Conservation (phyloP, 768 basidiomycete species). For the Lactarius akahatsu region DNA sequence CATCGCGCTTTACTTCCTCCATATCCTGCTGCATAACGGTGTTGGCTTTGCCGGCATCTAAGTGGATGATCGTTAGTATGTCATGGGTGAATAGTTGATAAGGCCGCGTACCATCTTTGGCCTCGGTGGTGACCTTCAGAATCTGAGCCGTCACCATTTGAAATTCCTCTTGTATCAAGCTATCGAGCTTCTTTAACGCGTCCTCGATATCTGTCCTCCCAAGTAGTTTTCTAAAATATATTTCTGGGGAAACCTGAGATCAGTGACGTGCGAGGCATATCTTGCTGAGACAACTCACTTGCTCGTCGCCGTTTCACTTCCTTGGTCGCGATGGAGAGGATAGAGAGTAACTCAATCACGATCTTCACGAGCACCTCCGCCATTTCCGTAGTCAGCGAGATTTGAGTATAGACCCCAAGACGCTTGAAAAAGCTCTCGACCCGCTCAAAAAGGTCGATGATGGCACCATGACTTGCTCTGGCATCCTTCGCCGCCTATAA, state of each 20-base stretch:
- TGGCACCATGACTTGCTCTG: neutral
- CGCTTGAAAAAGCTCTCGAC: neutral
- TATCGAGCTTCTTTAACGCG: too few species aligned
- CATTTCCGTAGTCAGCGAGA: neutral
- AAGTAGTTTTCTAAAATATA: neutral
- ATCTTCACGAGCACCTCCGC: neutral
- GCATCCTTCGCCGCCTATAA: neutral
- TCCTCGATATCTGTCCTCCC: neutral
- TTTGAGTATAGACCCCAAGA: neutral
- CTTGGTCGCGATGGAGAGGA: neutral
- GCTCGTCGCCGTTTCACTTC: neutral
- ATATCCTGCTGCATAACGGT: too few species aligned
- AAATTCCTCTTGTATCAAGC: too few species aligned
- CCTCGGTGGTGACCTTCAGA: too few species aligned
- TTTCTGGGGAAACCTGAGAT: neutral
- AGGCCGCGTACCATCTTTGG: too few species aligned
- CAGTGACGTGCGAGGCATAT: neutral
- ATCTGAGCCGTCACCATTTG: too few species aligned
- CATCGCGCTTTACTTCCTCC: too few species aligned
- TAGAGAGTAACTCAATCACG: neutral
- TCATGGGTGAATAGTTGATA: fast-evolving
- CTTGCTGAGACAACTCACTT: neutral
- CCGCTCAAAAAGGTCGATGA: neutral
- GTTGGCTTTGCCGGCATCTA: too few species aligned
- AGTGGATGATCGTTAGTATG: fast-evolving